Conservation (phyloP, 1,284 basidiomycete genomes). For the Trametes hirsuta region DNA sequence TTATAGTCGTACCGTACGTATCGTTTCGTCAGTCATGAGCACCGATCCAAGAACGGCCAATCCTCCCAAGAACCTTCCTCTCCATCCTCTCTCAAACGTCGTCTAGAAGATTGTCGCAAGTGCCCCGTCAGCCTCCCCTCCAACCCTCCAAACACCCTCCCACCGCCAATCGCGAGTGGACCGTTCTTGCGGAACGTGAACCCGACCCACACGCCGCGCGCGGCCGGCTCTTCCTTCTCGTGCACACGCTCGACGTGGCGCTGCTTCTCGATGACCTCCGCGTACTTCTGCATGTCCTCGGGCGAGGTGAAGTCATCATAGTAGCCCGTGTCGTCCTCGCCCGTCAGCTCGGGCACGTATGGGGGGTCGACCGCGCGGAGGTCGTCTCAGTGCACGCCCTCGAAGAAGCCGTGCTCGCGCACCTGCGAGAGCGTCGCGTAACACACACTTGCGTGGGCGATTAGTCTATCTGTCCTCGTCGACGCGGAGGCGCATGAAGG, state of each 20-base stretch:
- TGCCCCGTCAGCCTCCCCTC: slow-evolving; percentile 26
- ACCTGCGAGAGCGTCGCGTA: slow-evolving; percentile 79
- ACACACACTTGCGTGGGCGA: slow-evolving; percentile 80
- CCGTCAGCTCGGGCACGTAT: slow-evolving; percentile 95
- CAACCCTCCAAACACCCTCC: slow-evolving; percentile 21
- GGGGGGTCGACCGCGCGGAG: slow-evolving; percentile 85
- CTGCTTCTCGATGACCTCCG: slow-evolving; percentile 98
- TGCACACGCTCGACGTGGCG: slow-evolving; percentile 89
- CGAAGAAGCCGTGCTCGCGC: slow-evolving; percentile 86
- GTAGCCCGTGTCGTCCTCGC: slow-evolving; percentile 95
- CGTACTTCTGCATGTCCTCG: slow-evolving; percentile 98
- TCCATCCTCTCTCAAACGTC: not conserved
- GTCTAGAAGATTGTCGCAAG: slow-evolving; percentile 31
- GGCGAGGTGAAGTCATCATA: slow-evolving; percentile 95
- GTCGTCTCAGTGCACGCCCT: slow-evolving; percentile 75
- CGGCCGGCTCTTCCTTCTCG: slow-evolving; percentile 80
- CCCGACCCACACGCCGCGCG: slow-evolving; percentile 91
- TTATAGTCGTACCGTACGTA: not conserved
- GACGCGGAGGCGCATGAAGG: no score
- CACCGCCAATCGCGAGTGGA: slow-evolving; percentile 26
- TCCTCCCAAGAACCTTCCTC: not conserved
- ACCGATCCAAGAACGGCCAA: not conserved
- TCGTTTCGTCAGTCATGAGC: slow-evolving; percentile 4
- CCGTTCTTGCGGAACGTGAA: slow-evolving; percentile 90
- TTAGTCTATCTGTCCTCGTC: slow-evolving; percentile 55